These are phyloP conservation scores for Rosellinia necatrix DNA, from an alignment of 2,329 filamentous ascomycete genomes.

Conservation along the genomic window DNA sequence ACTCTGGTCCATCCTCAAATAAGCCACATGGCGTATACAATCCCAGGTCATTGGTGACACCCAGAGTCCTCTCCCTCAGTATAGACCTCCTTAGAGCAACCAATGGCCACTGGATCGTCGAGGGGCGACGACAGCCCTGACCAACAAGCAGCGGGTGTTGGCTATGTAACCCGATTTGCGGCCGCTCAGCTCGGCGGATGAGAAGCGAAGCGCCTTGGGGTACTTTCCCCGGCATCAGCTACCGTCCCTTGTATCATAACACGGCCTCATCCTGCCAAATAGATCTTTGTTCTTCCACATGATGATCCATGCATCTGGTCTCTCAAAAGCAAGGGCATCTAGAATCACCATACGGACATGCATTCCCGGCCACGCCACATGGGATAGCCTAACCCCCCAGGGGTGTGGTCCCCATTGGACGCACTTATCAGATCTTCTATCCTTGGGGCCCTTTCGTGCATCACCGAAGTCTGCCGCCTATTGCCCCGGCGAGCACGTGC, in stretches of 20 bases:
- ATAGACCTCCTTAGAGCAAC: slow-evolving; percentile 31
- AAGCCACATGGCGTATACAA: slow-evolving; percentile 48
- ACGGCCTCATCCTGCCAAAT: slow-evolving; percentile 35
- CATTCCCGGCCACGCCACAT: not conserved
- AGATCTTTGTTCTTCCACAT: slow-evolving; percentile 35
- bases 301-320: not conserved
- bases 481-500: not conserved
- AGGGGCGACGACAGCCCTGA: not conserved
- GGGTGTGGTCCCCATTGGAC: not conserved
- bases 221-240: slow-evolving; percentile 25
- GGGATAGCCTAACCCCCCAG: not conserved
- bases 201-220: slow-evolving; percentile 24
- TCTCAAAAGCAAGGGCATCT: not conserved
- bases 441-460: not conserved
- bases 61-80: slow-evolving; percentile 27
- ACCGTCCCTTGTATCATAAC: slow-evolving; percentile 40
- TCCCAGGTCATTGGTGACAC: slow-evolving; percentile 25
- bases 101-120: slow-evolving; percentile 21
- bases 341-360: not conserved
- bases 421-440: not conserved
- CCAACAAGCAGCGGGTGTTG: slow-evolving; percentile 12
- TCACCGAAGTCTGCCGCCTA: not conserved
- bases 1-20: slow-evolving; percentile 92
- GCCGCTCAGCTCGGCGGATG: slow-evolving; percentile 25
- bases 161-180: slow-evolving; percentile 22